Evolutionary conservation across 139 green algal genomes (phyloP).

Genomic region (Nannochloris sp.): DNA sequence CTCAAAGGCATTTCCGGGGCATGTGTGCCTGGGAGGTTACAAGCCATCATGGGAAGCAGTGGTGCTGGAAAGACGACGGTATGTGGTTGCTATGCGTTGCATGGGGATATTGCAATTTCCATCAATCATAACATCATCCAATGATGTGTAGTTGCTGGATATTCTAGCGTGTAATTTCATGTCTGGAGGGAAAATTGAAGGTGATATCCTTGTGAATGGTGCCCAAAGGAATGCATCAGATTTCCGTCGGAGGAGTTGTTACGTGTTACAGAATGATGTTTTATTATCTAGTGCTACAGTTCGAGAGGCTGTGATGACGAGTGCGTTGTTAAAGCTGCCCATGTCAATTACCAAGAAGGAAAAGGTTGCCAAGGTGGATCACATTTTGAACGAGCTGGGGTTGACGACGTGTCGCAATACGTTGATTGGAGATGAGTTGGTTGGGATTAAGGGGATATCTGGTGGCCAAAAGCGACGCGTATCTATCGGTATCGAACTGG

Average conservation of each 20-base stretch:
- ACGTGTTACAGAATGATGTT: slow-evolving; percentile 52
- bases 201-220: slow-evolving; percentile 45
- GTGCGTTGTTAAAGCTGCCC: slow-evolving; percentile 54
- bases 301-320: slow-evolving; percentile 43
- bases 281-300: slow-evolving; percentile 55
- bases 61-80: slow-evolving; percentile 67
- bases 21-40: slow-evolving; percentile 23
- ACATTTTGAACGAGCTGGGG: slow-evolving; percentile 45
- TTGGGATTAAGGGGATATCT: slow-evolving; percentile 58
- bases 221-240: neutral
- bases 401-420: slow-evolving; percentile 42
- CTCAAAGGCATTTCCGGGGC: slow-evolving; percentile 30
- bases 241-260: slow-evolving; percentile 34
- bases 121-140: too few relatives aligned
- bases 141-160: slow-evolving; percentile 45
- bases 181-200: slow-evolving; percentile 12
- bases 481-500: slow-evolving; percentile 56
- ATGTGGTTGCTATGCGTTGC: neutral
- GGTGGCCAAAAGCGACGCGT: slow-evolving; percentile 58
- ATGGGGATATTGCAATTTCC: too few relatives aligned
- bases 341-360: slow-evolving; percentile 15
- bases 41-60: slow-evolving; percentile 50
- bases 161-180: slow-evolving; percentile 38
- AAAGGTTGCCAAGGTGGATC: slow-evolving; percentile 44
- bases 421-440: slow-evolving; percentile 53